A percentile compares a stretch with the other conserved stretches of the same genome.
These are phyloP conservation scores for Arachis stenosperma DNA, from an alignment of 306 rosid genomes.

Conservation along the genomic window DNA sequence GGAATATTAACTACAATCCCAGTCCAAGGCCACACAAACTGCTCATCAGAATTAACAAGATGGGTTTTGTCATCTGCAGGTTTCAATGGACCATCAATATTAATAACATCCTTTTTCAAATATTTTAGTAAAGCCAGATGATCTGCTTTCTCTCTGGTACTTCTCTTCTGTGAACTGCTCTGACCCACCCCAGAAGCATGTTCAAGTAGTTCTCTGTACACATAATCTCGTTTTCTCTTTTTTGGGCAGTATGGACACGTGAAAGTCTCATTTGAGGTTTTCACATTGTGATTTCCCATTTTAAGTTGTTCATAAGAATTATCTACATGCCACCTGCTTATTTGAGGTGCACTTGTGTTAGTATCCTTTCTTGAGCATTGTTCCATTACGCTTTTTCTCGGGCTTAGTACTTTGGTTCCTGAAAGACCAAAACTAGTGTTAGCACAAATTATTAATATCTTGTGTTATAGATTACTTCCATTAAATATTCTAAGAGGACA, in stretches of 20 bases:
- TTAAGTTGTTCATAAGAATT: slow-evolving; percentile 68
- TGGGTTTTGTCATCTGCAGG: slow-evolving; percentile 39
- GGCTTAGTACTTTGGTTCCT: slow-evolving; percentile 46
- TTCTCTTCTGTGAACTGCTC: slow-evolving; percentile 78
- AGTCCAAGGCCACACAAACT: slow-evolving; percentile 93
- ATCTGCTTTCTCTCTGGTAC: slow-evolving; percentile 73
- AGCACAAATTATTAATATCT: slow-evolving; percentile 4
- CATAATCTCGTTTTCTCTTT: slow-evolving; percentile 68
- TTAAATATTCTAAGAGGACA: slow-evolving; percentile 15
- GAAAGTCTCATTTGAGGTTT: slow-evolving; percentile 61
- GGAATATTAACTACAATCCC: slow-evolving; percentile 90
- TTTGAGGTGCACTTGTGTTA: slow-evolving; percentile 62
- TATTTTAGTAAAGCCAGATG: slow-evolving; percentile 80
- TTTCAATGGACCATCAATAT: slow-evolving; percentile 54
- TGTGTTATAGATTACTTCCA: slow-evolving; percentile 25
- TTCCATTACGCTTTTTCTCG: slow-evolving; percentile 46
- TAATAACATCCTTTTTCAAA: slow-evolving; percentile 61
- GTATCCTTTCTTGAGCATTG: slow-evolving; percentile 48
- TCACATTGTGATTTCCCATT: slow-evolving; percentile 62
- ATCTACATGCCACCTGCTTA: slow-evolving; percentile 50
- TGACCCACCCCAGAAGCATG: slow-evolving; percentile 96
- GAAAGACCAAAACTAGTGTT: slow-evolving; percentile 35
- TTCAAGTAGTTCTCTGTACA: slow-evolving; percentile 70
- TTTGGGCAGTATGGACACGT: slow-evolving; percentile 82
- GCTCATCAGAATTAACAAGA: slow-evolving; percentile 57